Evolutionary conservation across 2,329 filamentous ascomycete species (phyloP).

Genomic region (Bisporella sp.): DNA sequence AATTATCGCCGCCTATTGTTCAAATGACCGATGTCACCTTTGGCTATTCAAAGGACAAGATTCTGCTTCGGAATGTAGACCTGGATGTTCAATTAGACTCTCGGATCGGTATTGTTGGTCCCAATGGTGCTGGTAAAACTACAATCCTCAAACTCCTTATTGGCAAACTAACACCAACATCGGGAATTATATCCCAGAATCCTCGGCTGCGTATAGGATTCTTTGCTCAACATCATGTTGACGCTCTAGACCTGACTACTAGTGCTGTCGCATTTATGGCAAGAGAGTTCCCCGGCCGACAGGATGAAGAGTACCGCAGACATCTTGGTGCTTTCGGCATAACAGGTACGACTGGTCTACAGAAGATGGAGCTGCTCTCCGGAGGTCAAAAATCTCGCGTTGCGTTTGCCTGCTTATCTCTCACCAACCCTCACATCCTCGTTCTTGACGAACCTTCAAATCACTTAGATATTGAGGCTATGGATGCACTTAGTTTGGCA

Average conservation of each 20-base stretch:
- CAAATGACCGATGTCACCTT: slow-evolving; percentile 94
- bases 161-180: slow-evolving; percentile 68
- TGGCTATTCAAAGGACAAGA: slow-evolving; percentile 74
- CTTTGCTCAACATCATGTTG: slow-evolving; percentile 98
- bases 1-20: slow-evolving; percentile 93
- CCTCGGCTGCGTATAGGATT: slow-evolving; percentile 86
- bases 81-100: slow-evolving; percentile 97
- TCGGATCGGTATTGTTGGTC: slow-evolving; percentile 96
- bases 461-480: slow-evolving; percentile 94
- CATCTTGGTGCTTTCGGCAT: slow-evolving; percentile 86
- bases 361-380: slow-evolving; percentile 90
- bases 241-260: slow-evolving; percentile 82
- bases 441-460: slow-evolving; percentile 98
- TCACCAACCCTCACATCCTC: slow-evolving; percentile 92
- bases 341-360: slow-evolving; percentile 91
- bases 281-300: slow-evolving; percentile 79
- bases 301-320: slow-evolving; percentile 93
- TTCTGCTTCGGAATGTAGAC: slow-evolving; percentile 79
- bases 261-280: slow-evolving; percentile 96
- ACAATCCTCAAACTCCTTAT: slow-evolving; percentile 98
- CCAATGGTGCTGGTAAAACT: slow-evolving; percentile 97
- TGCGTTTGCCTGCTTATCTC: slow-evolving; percentile 90
- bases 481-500: slow-evolving; percentile 88
- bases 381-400: slow-evolving; percentile 98
- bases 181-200: slow-evolving; percentile 81